Evolutionary conservation across 2,329 filamentous ascomycete genomes (phyloP), one percentile per base, ranked within the genome.

Genomic region (Didymella glomerata): DNA sequence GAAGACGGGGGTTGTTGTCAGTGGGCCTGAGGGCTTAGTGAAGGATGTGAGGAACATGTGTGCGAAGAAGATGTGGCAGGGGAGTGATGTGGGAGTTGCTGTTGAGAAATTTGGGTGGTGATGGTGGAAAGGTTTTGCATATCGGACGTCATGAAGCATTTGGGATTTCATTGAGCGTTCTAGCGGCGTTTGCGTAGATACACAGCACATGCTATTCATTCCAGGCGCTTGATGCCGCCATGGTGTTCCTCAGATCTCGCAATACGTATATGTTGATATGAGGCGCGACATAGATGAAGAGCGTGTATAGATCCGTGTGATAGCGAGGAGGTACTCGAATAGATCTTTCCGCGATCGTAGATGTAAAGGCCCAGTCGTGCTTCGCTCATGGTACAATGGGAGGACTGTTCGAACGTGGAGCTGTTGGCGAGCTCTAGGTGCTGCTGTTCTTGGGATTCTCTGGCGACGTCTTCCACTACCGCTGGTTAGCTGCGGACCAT

Each of bases 101-200:
- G 83, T 89, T 25, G 88, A 90, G 83, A 90, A 90, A 68, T 89
- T 89, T 79, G 87, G 86, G 1, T 90, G 87, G 87, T 60, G 48
- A 49, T 20, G 8, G n/a, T 36, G 6, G 18, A 8, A 20, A 8
- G 14, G 3, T n/a, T 34, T 18, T 11, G 32, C 56, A 49, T 49
- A n/a, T 5, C 7, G 24, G 24, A 44, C 16, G 25, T 3, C 10
- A 22, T 14, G 1, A 34, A 27, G 44, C 20, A 24, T 36, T 36
- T 24, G 24, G 36, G 22, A 18, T 54, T 49, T 54, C 11, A 25
- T 52, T 44, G 38, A 48, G 45, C 48, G 30, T 49, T 54, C n/a
- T 20, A 53, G 55, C 48, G 20, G 38, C 40, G 24, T 45, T 24
- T 28, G 24, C 20, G 18, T 24, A 53, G 24, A 58, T 32, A 45